Conservation (phyloP, 345 rosid genomes). For the Arabidopsis suecica region DNA sequence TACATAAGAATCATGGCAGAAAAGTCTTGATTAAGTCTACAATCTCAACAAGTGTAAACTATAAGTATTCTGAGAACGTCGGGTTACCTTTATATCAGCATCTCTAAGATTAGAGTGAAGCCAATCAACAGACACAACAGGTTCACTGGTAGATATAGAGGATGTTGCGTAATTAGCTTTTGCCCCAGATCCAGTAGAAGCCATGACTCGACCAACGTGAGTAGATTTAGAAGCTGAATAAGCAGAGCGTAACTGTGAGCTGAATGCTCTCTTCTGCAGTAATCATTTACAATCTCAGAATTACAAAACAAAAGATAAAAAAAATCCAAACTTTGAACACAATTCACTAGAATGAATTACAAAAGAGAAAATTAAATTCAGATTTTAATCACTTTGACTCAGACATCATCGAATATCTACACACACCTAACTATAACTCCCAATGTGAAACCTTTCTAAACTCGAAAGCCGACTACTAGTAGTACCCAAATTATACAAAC, state of each 20-base stretch:
- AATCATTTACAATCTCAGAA: neutral
- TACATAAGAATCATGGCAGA: constrained; percentile 22
- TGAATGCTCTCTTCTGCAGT: constrained; percentile 57
- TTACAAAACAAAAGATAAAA: neutral
- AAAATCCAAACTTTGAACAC: neutral
- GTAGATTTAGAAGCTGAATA: constrained; percentile 38
- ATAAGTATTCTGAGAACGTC: neutral
- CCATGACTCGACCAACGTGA: constrained; percentile 54
- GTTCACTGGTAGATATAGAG: constrained; percentile 59
- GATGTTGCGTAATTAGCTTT: constrained; percentile 54
- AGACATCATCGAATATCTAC: neutral
- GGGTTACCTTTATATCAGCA: constrained; percentile 73
- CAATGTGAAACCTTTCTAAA: constrained; percentile 6
- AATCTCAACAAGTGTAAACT: constrained; percentile 7
- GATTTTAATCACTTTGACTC: neutral
- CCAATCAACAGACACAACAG: constrained; percentile 96
- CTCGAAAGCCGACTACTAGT: constrained; percentile 6
- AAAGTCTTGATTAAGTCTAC: neutral
- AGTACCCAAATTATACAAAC: neutral
- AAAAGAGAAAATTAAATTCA: neutral
- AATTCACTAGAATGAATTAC: neutral
- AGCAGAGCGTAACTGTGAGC: constrained; percentile 33
- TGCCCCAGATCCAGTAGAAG: constrained; percentile 52
- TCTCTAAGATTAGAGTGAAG: constrained; percentile 76
- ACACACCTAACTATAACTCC: neutral